Evolutionary conservation across 2,329 filamentous ascomycete species (phyloP), one percentile per base, ranked within the genome.

Genomic region (Fonsecaea erecta): DNA sequence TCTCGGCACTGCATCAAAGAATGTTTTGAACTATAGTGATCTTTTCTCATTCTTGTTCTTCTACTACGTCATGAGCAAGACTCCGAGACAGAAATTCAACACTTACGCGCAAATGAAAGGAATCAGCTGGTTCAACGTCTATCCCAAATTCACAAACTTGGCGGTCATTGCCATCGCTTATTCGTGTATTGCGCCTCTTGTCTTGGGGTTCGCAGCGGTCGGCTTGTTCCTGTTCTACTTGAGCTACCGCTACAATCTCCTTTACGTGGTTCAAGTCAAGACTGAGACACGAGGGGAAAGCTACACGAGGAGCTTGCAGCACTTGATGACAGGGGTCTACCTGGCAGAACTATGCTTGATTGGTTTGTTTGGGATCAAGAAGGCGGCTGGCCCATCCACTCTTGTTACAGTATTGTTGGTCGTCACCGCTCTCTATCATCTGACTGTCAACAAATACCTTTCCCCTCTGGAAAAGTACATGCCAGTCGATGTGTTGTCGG

Each of bases 211-310:
- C 73, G 91, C 92, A 3, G 88, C 89, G 0, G 80, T 91, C 11
- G 93, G 92, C 21, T 85, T 97, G 66, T 86, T 84, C 40, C 81
- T 95, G 37, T 92, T 96, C 75, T 96, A 96, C 75, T 80, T 93
- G 59, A 90, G 92, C 35, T 97, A 93, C 82, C 87, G 91, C 34
- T 97, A 97, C 82, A 96, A 97, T 74, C 81, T 97, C 54, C 84
- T 97, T 58, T 97, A 91, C 77, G 92, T 96, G 7, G 90, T 90
- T 65, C 90, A 96, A 75, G 87, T 90, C 11, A 82, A 87, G 65
- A 86, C 96, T 73, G 93, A 97, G 74, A 96, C 91, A 37, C 92
- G 94, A 73, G 93, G 94, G 1, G 84, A 94, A 1, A 90, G 94
- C 70, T 97, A 97, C 74, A 91, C 93, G 0, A 88, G 90, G 16